phyloP scores from a whole-genome alignment of 345 rosid genomes.

The Physaria fendleri region DNA sequence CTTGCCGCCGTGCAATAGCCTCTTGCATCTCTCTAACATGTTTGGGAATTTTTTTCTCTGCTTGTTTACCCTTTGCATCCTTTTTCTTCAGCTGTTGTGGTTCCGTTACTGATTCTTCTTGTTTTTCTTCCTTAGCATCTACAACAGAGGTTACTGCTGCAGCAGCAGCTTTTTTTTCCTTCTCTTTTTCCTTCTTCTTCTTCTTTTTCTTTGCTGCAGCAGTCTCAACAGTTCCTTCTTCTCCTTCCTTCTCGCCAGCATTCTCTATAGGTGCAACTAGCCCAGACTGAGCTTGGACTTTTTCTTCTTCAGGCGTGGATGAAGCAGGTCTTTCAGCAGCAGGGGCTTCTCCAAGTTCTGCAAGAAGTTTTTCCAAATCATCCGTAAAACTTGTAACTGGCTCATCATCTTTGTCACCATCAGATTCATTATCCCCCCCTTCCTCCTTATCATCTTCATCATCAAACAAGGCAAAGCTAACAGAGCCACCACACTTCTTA shows the following conservation, averaged over 20 bases:
- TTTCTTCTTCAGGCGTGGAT: constrained; percentile 51
- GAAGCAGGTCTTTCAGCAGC: no score
- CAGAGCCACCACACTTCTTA: constrained; percentile 34
- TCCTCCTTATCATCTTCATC: constrained; percentile 33
- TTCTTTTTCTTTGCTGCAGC: constrained; percentile 92
- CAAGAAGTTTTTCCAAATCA: no score
- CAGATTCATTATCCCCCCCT: background rate
- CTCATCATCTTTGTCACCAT: constrained; percentile 38
- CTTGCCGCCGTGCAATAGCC: constrained; percentile 72
- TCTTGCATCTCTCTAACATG: constrained; percentile 98
- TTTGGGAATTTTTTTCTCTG: constrained; percentile 84
- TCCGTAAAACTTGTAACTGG: constrained; percentile 33
- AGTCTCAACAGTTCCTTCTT: constrained; percentile 58
- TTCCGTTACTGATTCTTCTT: constrained; percentile 44
- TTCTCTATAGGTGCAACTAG: constrained; percentile 32
- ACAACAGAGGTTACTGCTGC: constrained; percentile 25
- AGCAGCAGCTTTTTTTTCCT: constrained; percentile 45
- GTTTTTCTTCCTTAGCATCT: constrained; percentile 45
- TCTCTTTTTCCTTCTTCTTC: constrained; percentile 58
- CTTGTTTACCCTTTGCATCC: constrained; percentile 71
- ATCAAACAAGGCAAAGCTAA: constrained; percentile 41
- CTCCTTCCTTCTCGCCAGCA: constrained; percentile 59
- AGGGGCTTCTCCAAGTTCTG: no score
- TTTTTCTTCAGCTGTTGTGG: constrained; percentile 46
- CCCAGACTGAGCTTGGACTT: constrained; percentile 46